Conservation (phyloP, 495 filamentous ascomycete genomes). For the Talaromyces liani region DNA sequence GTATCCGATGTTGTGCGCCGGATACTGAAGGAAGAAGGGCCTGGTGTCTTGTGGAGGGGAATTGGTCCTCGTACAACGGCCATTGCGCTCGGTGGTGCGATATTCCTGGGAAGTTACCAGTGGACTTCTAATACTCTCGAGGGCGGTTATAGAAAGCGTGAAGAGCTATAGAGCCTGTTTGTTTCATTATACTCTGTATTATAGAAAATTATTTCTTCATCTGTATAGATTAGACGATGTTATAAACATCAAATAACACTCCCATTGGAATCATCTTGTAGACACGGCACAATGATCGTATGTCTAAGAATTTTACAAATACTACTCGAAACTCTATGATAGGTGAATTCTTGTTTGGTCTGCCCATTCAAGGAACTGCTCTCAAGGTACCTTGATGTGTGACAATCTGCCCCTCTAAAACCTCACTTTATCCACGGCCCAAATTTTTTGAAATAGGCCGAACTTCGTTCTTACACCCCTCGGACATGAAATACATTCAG, state of each 20-base stretch:
- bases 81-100: conserved; percentile 89
- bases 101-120: conserved; percentile 96
- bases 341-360: neutral
- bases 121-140: conserved; percentile 72
- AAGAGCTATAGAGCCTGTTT: neutral
- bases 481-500: neutral
- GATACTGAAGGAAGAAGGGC: conserved; percentile 63
- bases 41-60: conserved; percentile 76
- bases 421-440: neutral
- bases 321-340: neutral
- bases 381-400: neutral
- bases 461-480: neutral
- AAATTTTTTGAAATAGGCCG: neutral
- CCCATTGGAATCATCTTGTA: too few relatives aligned
- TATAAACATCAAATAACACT: too few relatives aligned
- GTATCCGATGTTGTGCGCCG: conserved; percentile 51
- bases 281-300: too few relatives aligned
- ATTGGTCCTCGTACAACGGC: conserved; percentile 85
- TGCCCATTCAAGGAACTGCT: neutral
- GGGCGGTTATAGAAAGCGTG: conserved; percentile 12
- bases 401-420: neutral
- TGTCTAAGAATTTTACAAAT: too few relatives aligned
- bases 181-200: neutral
- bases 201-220: neutral
- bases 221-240: too few relatives aligned